Evolutionary conservation across 228 moss, liverwort and hornwort genomes (phyloP), one percentile per base, ranked within the genome.

Genomic region (Sphagnum magellanicum): DNA sequence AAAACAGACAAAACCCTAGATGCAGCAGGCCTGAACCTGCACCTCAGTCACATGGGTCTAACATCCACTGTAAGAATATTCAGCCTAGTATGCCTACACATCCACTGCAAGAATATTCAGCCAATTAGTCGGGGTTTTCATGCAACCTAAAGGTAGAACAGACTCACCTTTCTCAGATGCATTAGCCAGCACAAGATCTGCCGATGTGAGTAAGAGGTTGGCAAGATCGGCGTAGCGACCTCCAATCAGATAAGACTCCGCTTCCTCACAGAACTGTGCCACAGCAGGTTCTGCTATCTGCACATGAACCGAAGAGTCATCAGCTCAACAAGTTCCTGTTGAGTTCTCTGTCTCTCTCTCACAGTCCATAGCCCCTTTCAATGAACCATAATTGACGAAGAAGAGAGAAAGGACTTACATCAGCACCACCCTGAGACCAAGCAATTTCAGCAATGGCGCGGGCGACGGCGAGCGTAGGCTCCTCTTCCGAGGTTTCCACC

Each of bases 401-500:
- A 5, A 49, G 6, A 13, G 15, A 67, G 65, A 65, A 14, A 65
- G 49, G 55, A 8, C 55, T 55, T 60, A 85, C 84, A 13, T 95
- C 95, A 32, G 82, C 81, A 69, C 90, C 96, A 72, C 87, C 96
- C 73, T 87, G 85, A 63, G 82, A 87, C 97, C 97, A 97, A 0
- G 97, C 93, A n/a, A 97, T 77, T 85, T 97, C 91, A 16, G 88
- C 93, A 68, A 93, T 90, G 62, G 79, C 16, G 47, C 93, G 90
- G 47, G 97, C 93, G 5, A 93, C 93, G 16, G 93, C 97, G 84
- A 97, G 64, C 71, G 93, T 97, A 73, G 90, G 85, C 70, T 97
- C 97, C 84, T 97, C 97, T 69, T 97, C 97, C 53, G 93, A 93
- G 5, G 97, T 97, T 88, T 86, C 97, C 76, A 97, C 73, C 65